Conservation (phyloP, 768 basidiomycete species). For the Naganishia vishniacii region DNA sequence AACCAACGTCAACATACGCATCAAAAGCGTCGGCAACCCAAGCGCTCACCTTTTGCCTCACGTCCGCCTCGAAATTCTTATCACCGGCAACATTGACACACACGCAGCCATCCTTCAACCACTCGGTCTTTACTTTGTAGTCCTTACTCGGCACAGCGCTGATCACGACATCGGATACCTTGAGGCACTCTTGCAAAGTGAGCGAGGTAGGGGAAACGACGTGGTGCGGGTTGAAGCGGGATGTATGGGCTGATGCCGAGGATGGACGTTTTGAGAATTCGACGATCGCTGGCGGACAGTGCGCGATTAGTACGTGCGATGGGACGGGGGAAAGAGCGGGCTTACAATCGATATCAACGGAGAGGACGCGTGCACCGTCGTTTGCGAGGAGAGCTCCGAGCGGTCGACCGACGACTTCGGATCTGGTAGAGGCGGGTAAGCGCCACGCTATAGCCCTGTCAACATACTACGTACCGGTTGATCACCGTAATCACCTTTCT, state of each 20-base stretch:
- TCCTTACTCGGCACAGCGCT: slow-evolving; percentile 78
- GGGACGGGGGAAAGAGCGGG: neutral
- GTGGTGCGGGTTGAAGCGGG: slow-evolving; percentile 76
- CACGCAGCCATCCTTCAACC: slow-evolving; percentile 87
- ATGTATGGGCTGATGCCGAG: slow-evolving; percentile 37
- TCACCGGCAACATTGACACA: slow-evolving; percentile 89
- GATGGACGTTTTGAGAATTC: slow-evolving; percentile 90
- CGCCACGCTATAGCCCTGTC: slow-evolving; percentile 24
- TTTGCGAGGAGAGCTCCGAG: slow-evolving; percentile 92
- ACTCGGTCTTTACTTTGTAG: slow-evolving; percentile 84
- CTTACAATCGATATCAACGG: slow-evolving; percentile 83
- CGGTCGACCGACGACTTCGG: slow-evolving; percentile 94
- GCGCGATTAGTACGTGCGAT: too few relatives aligned
- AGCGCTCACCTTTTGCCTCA: slow-evolving; percentile 71
- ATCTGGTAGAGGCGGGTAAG: slow-evolving; percentile 53
- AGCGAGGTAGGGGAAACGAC: slow-evolving; percentile 65
- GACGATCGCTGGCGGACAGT: slow-evolving; percentile 56
- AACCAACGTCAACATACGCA: too few relatives aligned
- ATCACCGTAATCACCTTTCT: slow-evolving; percentile 90
- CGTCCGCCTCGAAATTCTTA: slow-evolving; percentile 92
- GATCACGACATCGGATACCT: slow-evolving; percentile 82
- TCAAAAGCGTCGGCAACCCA: too few relatives aligned
- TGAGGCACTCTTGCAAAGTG: slow-evolving; percentile 72
- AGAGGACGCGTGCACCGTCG: slow-evolving; percentile 92
- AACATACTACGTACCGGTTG: slow-evolving; percentile 58